Percentiles rank a stretch among this genome's conserved stretches.
Conservation (phyloP, 2,329 filamentous ascomycete species). For the Teratosphaeria zuluensis region DNA sequence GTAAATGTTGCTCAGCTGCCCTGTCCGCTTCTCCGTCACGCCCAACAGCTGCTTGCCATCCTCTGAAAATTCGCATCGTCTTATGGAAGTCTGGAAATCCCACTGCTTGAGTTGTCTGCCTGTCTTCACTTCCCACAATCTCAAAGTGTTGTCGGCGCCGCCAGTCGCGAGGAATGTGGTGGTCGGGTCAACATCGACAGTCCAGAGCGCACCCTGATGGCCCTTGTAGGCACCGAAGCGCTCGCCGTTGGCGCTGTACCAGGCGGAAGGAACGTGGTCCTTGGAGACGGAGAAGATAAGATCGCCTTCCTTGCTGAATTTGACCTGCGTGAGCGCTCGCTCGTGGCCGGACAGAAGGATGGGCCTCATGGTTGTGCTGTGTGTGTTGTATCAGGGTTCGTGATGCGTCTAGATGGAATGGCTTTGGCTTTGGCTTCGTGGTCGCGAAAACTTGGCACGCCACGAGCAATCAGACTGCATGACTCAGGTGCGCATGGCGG, state of each 20-base stretch:
- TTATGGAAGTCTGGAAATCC: slow-evolving; percentile 95
- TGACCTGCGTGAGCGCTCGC: slow-evolving; percentile 25
- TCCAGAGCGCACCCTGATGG: slow-evolving; percentile 97
- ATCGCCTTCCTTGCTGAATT: slow-evolving; percentile 88
- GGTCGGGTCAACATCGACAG: slow-evolving; percentile 90
- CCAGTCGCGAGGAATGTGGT: slow-evolving; percentile 86
- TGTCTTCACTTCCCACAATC: slow-evolving; percentile 90
- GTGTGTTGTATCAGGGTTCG: neutral
- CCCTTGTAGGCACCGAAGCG: slow-evolving; percentile 92
- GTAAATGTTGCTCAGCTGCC: slow-evolving; percentile 86
- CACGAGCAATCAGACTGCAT: neutral
- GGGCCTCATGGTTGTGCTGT: slow-evolving; percentile 69
- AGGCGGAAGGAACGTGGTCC: slow-evolving; percentile 93
- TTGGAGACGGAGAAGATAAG: slow-evolving; percentile 93
- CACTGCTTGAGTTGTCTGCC: slow-evolving; percentile 92
- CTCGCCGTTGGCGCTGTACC: slow-evolving; percentile 97
- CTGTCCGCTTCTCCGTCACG: slow-evolving; percentile 98
- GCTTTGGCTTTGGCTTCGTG: neutral
- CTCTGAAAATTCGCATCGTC: slow-evolving; percentile 94
- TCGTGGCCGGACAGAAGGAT: slow-evolving; percentile 89
- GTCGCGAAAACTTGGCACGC: neutral
- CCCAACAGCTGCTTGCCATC: slow-evolving; percentile 84
- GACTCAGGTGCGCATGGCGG: neutral
- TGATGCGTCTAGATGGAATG: neutral
- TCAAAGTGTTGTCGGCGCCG: slow-evolving; percentile 95